Evolutionary conservation across 169 alveolate species (phyloP), one percentile per base, ranked within the genome.

Genomic region (Plasmodium cynomolgi): DNA sequence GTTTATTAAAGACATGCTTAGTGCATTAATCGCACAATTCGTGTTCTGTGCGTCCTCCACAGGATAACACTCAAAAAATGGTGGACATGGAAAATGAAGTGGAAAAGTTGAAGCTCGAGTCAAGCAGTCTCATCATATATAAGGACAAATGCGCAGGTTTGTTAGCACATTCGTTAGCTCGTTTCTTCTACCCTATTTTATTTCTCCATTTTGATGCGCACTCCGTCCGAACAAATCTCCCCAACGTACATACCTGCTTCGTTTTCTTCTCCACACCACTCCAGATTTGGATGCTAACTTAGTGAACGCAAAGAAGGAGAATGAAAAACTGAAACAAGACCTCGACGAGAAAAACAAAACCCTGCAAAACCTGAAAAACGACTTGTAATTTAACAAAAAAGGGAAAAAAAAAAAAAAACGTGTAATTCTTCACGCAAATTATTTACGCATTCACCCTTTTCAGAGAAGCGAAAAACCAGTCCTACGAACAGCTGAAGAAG

Each of bases 11-110:
- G 17, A 8, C 80, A 26, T 39, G 41, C 39, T 31, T 75, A 73
- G 23, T 39, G 47, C 23, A 34, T 6, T 34, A 74, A 74, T 47
- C 13, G 13, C 58, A 50, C 17, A 13, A 31, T 20, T 80, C 34
- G 37, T n/a, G 23, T 54, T 72, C 34, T 29, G 2, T 26, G 37
- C 39, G 11, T 37, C 37, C 9, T 56, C 39, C 31, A 31, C 71
- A 90, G 94, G 56, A 37, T 34, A 90, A 90, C 72, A 90, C 94
- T 15, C 88, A 80, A 58, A 90, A 90, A 90, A 79, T 81, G 83
- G 84, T 90, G 82, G 90, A 90, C 73, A 90, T 90, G 94, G 94
- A 90, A 80, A 62, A 81, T 29, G 94, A 90, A 31, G 47, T 74
- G 33, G 84, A 90, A 50, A 90, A 90, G 82, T 80, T 90, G 50